phyloP scores from a whole-genome alignment of 805 yeast genomes.

The Crinitomyces ghanaensis region DNA sequence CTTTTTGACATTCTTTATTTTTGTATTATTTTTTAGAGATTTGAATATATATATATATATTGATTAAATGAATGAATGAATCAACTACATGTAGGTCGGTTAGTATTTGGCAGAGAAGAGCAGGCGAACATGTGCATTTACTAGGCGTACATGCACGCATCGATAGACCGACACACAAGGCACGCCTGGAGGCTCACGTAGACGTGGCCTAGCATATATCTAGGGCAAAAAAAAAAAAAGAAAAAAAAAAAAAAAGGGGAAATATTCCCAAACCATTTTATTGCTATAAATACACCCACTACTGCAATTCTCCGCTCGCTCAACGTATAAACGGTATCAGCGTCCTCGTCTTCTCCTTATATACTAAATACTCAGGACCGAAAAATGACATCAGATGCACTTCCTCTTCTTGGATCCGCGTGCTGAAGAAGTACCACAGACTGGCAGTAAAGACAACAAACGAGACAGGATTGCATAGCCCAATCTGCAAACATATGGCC shows the following conservation, averaged over 20 bases:
- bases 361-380: constrained; percentile 49
- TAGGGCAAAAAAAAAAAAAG: too few species aligned
- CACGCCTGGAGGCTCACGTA: too few species aligned
- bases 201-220: too few species aligned
- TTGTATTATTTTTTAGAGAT: not conserved
- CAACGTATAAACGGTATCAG: constrained; percentile 68
- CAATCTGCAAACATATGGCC: constrained; percentile 77
- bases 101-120: too few species aligned
- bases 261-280: too few species aligned
- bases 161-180: too few species aligned
- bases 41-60: not conserved
- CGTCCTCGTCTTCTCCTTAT: constrained; percentile 38
- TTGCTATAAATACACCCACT: too few species aligned
- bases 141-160: too few species aligned
- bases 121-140: too few species aligned
- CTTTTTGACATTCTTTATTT: not conserved
- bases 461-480: constrained; percentile 56
- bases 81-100: too few species aligned
- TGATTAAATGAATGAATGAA: not conserved
- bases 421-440: constrained; percentile 56
- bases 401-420: constrained; percentile 65
- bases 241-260: too few species aligned
- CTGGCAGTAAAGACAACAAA: constrained; percentile 41
- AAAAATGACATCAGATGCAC: constrained; percentile 51
- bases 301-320: too few species aligned